Evolutionary conservation across 2,329 filamentous ascomycete species (phyloP), one percentile per base, ranked within the genome.

Genomic region (Colletotrichum graminicola): DNA sequence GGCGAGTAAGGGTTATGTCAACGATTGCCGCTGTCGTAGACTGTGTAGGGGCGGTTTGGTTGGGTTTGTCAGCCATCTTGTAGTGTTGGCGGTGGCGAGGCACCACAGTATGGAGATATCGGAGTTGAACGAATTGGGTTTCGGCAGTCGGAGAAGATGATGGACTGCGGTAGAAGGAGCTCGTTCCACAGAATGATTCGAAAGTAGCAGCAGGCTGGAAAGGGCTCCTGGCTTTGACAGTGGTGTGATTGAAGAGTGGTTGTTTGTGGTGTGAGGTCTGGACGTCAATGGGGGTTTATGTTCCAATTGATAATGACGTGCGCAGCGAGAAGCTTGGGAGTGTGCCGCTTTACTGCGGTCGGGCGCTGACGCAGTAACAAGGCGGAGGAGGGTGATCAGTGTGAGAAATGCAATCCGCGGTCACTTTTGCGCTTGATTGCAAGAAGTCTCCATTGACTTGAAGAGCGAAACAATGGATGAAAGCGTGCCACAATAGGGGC

Each of bases 11-110:
- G 47, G 51, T 67, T 14, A 77, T 75, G 73, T 80, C 78, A 77
- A 81, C 79, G 54, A 39, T 39, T 14, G 75, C 55, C 4, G 75
- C 68, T 67, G 75, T 78, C 69, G 79, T 78, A 80, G 77, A 65
- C 71, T 76, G 77, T 72, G 75, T 39, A 41, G n/a, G 7, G 14
- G 41, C 43, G 23, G 54, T 23, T 34, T 39, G 57, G 60, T 41
- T 66, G 62, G 61, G 67, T 74, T 74, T 73, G 71, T 74, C 73
- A 74, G 73, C 73, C 71, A 67, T 74, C 18, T 52, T 72, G 60
- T 66, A 43, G 47, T 52, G 60, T 47, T 65, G 45, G 41, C 45
- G 66, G 73, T 74, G 73, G 71, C 73, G 61, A 71, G 63, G 66
- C 61, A 54, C 56, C 61, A 47, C 55, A 66, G 45, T 55, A 71